Evolutionary conservation across 768 basidiomycete genomes (phyloP), one percentile per base, ranked within the genome.

Genomic region (Rhodotorula babjevae): DNA sequence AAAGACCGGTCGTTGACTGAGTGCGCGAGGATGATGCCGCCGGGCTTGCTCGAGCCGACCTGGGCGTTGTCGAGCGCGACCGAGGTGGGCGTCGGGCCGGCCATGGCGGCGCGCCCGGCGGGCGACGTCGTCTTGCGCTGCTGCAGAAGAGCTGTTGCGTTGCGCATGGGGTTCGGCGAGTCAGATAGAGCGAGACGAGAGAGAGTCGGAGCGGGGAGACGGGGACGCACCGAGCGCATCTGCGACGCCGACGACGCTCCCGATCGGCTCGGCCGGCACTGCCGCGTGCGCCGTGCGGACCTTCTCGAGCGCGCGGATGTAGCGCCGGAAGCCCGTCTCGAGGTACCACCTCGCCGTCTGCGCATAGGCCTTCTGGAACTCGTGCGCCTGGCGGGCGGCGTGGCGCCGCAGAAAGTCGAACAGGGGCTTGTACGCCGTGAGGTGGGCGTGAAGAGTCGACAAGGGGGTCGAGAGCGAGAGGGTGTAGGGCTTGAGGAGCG

Each of bases 281-380:
- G 19, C 57, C 49, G 53, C 23, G 25, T 53, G 36, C 33, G 82
- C 61, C 57, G 90, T 90, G 85, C 90, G 91, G 63, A 98, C 85
- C 81, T 84, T 87, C 49, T 87, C 86, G 60, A 99, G 83, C 78
- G 88, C 89, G 58, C 96, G 85, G 33, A 88, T 85, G 80, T 98
- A 99, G 56, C 96, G 84, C 72, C 96, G 84, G 80, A 97, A 94
- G 1, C 90, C 92, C 31, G 96, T 98, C 82, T 99, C 96, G 71
- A 93, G 97, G 80, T 96, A 99, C 31, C 91, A 86, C 53, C 93
- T 87, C 23, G 91, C 89, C 40, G 90, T 87, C 47, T 86, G 86
- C 42, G 90, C 83, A 80, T 99, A 99, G 6, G 91, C 88, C 63
- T 92, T 84, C 79, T 93, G 92, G 33, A 99, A 83, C 80, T 98